phyloP scores from a whole-genome alignment of 495 filamentous ascomycete genomes.

The Lasiosphaeria hispida region DNA sequence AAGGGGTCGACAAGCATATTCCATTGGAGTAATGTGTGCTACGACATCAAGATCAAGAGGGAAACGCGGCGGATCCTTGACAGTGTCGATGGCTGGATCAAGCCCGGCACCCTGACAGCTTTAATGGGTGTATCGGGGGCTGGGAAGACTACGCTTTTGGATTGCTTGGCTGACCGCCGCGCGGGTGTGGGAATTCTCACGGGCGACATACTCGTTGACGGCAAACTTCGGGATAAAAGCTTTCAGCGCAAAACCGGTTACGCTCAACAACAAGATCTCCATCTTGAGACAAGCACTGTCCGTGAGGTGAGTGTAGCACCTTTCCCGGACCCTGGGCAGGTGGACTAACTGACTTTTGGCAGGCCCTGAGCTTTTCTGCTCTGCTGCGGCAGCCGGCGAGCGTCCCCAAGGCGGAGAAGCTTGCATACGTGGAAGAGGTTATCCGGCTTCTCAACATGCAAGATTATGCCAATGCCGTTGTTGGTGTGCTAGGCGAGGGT shows the following conservation, averaged over 20 bases:
- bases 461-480: conserved; percentile 76
- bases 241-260: conserved; percentile 87
- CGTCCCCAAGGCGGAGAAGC: conserved; percentile 64
- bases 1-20: conserved; percentile 54
- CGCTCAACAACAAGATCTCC: conserved; percentile 87
- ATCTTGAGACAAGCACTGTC: conserved; percentile 75
- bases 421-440: conserved; percentile 80
- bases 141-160: conserved; percentile 66
- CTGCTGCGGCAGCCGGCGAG: conserved; percentile 72
- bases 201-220: conserved; percentile 76
- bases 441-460: conserved; percentile 83
- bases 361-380: conserved; percentile 75
- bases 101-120: conserved; percentile 75
- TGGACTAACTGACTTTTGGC: too few species aligned
- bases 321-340: too few species aligned
- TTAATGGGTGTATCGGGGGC: conserved; percentile 83
- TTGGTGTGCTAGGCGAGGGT: conserved; percentile 73
- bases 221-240: conserved; percentile 59
- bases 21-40: conserved; percentile 60
- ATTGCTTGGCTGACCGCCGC: conserved; percentile 70
- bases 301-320: too few species aligned
- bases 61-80: conserved; percentile 62
- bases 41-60: conserved; percentile 63
- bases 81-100: conserved; percentile 70
- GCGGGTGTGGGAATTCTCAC: conserved; percentile 66